phyloP scores from a whole-genome alignment of 495 filamentous ascomycete genomes.

The Daldinia bambusicola region DNA sequence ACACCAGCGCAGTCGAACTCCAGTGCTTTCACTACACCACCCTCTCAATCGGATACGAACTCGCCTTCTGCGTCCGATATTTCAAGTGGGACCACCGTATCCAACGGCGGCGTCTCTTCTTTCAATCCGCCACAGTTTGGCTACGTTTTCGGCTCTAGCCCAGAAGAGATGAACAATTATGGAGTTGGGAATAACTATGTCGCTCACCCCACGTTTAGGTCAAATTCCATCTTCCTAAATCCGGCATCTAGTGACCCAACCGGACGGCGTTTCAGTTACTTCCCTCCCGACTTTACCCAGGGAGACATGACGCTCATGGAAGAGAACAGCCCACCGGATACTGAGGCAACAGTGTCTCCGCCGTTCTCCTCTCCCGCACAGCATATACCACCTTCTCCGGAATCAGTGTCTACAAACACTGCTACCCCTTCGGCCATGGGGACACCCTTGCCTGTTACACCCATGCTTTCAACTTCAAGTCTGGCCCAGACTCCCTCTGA shows the following conservation, averaged over 20 bases:
- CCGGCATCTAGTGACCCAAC: constrained; percentile 57
- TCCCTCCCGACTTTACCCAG: constrained; percentile 60
- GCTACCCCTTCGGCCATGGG: constrained; percentile 34
- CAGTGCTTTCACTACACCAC: constrained; percentile 70
- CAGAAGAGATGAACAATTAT: constrained; percentile 55
- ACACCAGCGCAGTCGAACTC: constrained; percentile 61
- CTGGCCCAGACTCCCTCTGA: constrained; percentile 45
- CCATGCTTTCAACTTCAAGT: constrained; percentile 39
- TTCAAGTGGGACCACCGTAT: constrained; percentile 36
- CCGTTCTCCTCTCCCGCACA: constrained; percentile 42
- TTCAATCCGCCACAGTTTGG: constrained; percentile 61
- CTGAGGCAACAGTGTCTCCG: constrained; percentile 43
- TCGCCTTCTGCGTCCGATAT: constrained; percentile 56
- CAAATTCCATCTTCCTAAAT: constrained; percentile 65
- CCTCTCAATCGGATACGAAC: constrained; percentile 58
- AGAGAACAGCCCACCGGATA: constrained; percentile 45
- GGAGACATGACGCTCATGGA: constrained; percentile 40
- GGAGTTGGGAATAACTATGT: constrained; percentile 49
- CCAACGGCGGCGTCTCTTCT: constrained; percentile 42
- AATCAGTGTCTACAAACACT: constrained; percentile 34
- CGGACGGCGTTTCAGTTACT: constrained; percentile 64
- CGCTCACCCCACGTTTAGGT: constrained; percentile 59
- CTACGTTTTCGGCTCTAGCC: constrained; percentile 59
- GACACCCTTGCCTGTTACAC: constrained; percentile 39
- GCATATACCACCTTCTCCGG: constrained; percentile 40